Evolutionary conservation across 2,329 filamentous ascomycete genomes (phyloP).

Genomic region (Neopestalotiopsis rosae): DNA sequence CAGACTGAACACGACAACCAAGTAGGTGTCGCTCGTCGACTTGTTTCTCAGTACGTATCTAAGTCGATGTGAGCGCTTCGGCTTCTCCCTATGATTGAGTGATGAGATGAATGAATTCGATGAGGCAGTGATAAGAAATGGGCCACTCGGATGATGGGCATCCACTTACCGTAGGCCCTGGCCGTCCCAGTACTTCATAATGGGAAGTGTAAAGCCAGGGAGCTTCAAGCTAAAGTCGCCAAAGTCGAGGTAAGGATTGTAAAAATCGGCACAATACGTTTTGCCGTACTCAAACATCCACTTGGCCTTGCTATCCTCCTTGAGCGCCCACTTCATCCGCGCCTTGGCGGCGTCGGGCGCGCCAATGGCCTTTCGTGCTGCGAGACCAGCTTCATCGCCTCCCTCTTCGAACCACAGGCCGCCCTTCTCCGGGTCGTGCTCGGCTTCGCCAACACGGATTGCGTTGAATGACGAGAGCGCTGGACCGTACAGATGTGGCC

Average conservation of each 20-base stretch:
- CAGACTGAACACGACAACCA: constrained; percentile 82
- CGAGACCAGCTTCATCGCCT: constrained; percentile 61
- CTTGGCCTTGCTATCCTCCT: constrained; percentile 50
- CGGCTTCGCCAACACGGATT: constrained; percentile 66
- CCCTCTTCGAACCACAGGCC: constrained; percentile 70
- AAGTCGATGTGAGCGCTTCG: constrained; percentile 77
- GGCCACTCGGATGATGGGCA: neutral
- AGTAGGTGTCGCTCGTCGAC: constrained; percentile 73
- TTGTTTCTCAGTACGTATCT: constrained; percentile 92
- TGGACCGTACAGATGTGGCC: constrained; percentile 85
- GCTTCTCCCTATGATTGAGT: constrained; percentile 32
- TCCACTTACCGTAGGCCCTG: constrained; percentile 71
- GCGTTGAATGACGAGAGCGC: constrained; percentile 81
- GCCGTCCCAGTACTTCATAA: constrained; percentile 82
- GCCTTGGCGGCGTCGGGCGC: constrained; percentile 58
- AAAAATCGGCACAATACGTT: constrained; percentile 71
- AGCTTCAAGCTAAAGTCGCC: constrained; percentile 71
- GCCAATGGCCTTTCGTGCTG: constrained; percentile 49
- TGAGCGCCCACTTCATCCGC: constrained; percentile 65
- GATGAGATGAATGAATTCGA: constrained; percentile 30
- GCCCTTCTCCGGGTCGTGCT: constrained; percentile 52
- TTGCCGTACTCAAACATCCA: constrained; percentile 61
- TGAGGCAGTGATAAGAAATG: constrained; percentile 9
- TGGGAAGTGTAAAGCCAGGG: constrained; percentile 74
- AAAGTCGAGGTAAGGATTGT: constrained; percentile 92